Conservation (phyloP, 1,139 yeast genomes). For the Geotrichum siamense region DNA sequence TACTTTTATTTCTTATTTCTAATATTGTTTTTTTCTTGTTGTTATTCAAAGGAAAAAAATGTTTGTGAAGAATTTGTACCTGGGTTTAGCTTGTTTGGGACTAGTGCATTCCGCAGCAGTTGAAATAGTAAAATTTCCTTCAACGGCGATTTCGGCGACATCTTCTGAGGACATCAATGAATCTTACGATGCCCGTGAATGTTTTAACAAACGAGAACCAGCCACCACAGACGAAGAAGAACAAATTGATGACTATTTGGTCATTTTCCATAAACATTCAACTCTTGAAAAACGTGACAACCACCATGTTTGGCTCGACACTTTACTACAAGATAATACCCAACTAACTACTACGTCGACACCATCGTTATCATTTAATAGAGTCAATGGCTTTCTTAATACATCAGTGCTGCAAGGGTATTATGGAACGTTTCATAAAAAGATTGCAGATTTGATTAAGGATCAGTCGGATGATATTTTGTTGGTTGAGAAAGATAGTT, state of each 20-base stretch:
- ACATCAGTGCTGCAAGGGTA: slow-evolving; percentile 38
- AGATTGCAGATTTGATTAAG: slow-evolving; percentile 38
- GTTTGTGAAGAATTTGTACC: too few species aligned
- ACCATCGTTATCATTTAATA: slow-evolving; percentile 26
- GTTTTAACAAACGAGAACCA: too few species aligned
- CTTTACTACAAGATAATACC: slow-evolving; percentile 1
- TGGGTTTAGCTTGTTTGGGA: too few species aligned
- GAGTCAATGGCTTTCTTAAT: slow-evolving; percentile 52
- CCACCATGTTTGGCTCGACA: slow-evolving; percentile 20
- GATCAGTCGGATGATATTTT: slow-evolving; percentile 38
- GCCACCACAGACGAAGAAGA: not conserved
- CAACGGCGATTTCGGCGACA: too few species aligned
- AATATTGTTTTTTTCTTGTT: too few species aligned
- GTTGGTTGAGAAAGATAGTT: slow-evolving; percentile 44
- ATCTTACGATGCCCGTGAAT: too few species aligned
- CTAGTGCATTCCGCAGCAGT: too few species aligned
- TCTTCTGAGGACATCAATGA: too few species aligned
- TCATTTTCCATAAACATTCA: slow-evolving; percentile 10
- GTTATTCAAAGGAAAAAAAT: too few species aligned
- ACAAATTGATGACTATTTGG: slow-evolving; percentile 8
- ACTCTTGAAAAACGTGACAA: slow-evolving; percentile 16
- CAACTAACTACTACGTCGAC: slow-evolving; percentile 1
- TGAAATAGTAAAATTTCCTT: too few species aligned
- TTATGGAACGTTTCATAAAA: slow-evolving; percentile 25
- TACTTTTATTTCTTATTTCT: too few species aligned